Conservation (phyloP, 495 filamentous ascomycete genomes). For the Coniosporium apollinis region DNA sequence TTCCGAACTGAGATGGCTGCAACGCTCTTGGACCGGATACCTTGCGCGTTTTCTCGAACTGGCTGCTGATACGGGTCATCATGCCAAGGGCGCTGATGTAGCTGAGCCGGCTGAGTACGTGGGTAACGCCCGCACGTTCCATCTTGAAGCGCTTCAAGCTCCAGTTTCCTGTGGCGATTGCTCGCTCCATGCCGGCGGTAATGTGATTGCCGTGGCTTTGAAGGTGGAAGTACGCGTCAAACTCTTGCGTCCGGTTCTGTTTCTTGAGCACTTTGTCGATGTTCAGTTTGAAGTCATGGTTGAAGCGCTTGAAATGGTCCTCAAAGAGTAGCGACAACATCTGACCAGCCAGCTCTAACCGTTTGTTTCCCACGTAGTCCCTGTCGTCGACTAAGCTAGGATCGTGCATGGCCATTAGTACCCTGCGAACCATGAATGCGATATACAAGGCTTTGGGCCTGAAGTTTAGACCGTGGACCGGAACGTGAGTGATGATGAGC, state of each 20-base stretch:
- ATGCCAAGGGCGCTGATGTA: slow-evolving; percentile 97
- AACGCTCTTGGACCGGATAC: slow-evolving; percentile 87
- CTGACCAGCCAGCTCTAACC: slow-evolving; percentile 85
- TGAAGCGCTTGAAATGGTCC: slow-evolving; percentile 91
- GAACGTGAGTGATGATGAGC: slow-evolving; percentile 82
- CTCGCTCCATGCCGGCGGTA: slow-evolving; percentile 76
- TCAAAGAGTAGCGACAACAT: slow-evolving; percentile 92
- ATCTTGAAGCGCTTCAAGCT: slow-evolving; percentile 93
- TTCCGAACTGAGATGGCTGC: slow-evolving; percentile 93
- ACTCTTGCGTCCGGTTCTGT: slow-evolving; percentile 64
- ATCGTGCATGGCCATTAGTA: slow-evolving; percentile 84
- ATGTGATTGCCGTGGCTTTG: slow-evolving; percentile 64
- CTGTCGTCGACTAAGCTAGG: slow-evolving; percentile 80
- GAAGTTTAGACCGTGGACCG: slow-evolving; percentile 79
- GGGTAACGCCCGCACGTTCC: slow-evolving; percentile 92
- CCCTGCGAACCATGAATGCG: slow-evolving; percentile 86
- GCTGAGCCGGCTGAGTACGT: slow-evolving; percentile 86
- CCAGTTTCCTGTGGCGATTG: slow-evolving; percentile 96
- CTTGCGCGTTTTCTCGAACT: slow-evolving; percentile 97
- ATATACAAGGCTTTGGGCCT: slow-evolving; percentile 90
- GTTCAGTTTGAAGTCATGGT: slow-evolving; percentile 67
- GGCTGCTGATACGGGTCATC: slow-evolving; percentile 98
- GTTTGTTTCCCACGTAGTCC: slow-evolving; percentile 96
- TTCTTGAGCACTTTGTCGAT: slow-evolving; percentile 91
- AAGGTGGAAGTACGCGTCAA: slow-evolving; percentile 69